Conservation (phyloP, 768 basidiomycete species). For the Boletus fagicola region DNA sequence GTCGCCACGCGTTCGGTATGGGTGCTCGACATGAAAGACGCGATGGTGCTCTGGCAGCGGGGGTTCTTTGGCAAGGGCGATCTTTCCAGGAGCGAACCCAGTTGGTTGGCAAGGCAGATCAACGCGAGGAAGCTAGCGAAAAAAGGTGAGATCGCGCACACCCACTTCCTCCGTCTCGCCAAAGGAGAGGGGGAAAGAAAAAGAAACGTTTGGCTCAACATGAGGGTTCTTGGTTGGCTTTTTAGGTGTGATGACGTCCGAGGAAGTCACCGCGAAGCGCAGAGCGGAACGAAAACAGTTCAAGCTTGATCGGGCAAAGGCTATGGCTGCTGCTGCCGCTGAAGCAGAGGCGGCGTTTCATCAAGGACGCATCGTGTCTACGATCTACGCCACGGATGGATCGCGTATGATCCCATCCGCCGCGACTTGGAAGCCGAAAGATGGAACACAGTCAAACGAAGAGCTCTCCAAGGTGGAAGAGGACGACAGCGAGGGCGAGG, state of each 20-base stretch:
- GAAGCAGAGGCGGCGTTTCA: conserved; percentile 78
- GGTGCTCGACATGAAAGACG: conserved; percentile 65
- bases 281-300: conserved; percentile 87
- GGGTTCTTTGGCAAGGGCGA: conserved; percentile 99
- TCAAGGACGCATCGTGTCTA: conserved; percentile 63
- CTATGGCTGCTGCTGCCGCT: conserved; percentile 77
- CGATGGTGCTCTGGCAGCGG: conserved; percentile 73
- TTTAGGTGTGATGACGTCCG: conserved; percentile 59
- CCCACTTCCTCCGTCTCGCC: background rate
- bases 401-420: conserved; percentile 64
- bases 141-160: conserved; percentile 44
- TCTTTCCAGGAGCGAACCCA: conserved; percentile 91
- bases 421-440: conserved; percentile 70
- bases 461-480: conserved; percentile 17
- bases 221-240: background rate
- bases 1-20: conserved; percentile 81
- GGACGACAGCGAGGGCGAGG: conserved; percentile 27
- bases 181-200: background rate
- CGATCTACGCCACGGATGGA: conserved; percentile 51
- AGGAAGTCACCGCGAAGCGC: conserved; percentile 87
- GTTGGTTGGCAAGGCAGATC: conserved; percentile 81
- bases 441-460: conserved; percentile 14
- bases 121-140: conserved; percentile 54
- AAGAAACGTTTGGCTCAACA: background rate
- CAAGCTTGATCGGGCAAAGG: conserved; percentile 87